A percentile compares a stretch with the other conserved stretches of the same genome.
These are phyloP conservation scores for Fusarium proliferatum DNA, from an alignment of 2,329 filamentous ascomycete genomes.

Conservation along the genomic window DNA sequence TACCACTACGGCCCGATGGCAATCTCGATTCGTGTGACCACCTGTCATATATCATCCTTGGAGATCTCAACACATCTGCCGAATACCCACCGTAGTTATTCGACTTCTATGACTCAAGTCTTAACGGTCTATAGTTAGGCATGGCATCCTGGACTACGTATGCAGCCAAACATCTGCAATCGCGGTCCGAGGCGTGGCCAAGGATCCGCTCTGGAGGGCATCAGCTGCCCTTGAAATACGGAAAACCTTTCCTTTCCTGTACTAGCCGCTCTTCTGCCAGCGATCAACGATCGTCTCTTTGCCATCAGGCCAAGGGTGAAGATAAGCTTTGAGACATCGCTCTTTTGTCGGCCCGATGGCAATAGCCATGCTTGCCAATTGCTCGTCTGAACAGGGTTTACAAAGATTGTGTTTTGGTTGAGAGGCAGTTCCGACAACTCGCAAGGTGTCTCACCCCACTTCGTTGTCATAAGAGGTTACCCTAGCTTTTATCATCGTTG, in stretches of 20 bases:
- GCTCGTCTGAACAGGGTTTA: background rate
- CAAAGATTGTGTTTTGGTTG: background rate
- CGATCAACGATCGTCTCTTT: accelerated
- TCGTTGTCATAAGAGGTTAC: background rate
- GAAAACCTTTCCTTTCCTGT: background rate
- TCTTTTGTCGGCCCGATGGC: too few species aligned
- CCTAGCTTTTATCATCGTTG: background rate
- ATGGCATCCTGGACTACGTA: background rate
- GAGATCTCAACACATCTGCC: background rate
- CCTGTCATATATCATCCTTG: background rate
- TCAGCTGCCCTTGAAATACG: too few species aligned
- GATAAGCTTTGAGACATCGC: too few species aligned
- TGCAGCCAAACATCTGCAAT: background rate
- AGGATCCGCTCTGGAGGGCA: background rate
- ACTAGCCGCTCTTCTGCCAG: background rate
- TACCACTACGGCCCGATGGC: background rate
- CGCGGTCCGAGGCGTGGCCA: background rate
- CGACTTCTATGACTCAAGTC: background rate
- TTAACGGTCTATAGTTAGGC: accelerated
- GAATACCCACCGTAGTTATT: too few species aligned
- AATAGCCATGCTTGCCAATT: too few species aligned
- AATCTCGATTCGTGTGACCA: background rate
- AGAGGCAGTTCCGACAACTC: background rate
- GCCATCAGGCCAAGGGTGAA: background rate
- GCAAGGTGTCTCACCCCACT: background rate